Base-by-base conservation (phyloP, 176 grass and related monocot species). In the Avena atlantica region DNA sequence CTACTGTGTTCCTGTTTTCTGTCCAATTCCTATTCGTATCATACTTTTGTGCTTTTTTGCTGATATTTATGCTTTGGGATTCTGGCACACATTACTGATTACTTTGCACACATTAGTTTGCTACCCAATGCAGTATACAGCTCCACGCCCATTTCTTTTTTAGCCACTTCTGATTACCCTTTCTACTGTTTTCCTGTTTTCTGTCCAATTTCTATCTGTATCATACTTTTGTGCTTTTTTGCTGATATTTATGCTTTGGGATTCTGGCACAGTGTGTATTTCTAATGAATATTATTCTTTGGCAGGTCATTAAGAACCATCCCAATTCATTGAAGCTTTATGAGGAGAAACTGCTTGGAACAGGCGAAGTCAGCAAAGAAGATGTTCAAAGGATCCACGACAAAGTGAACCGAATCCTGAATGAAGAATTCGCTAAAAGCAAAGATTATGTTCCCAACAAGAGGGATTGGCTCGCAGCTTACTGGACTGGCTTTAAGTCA, bases 401-500 rank as follows among this genome's bases (percentile, higher is more conserved):
- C 44, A 98, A 98, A 74, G 91, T 98, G 25, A 95, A 89, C 84
- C 29, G 66, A 70, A 98, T 98, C 47, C 74, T 98, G 57, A 98
- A 98, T 79, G 92, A 95, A 78, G 96, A 98, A 42, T 98, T 98
- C 9, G 15, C 77, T 11, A 95, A 94, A 71, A 98, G 96, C 84
- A 98, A 98, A 88, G 91, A 98, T 59, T 98, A 98, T 68, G 80
- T 95, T 60, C 91, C 96, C 9, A 95, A 95, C 69, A 93, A 91
- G 63, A 91, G 96, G 78, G 96, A 98, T 74, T 98, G 96, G 96
- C 88, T 98, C 19, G 91, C 96, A 4, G 96, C 96, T 95, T 98
- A 98, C 77, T 98, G 96, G 96, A 81, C 91, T 64, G 96, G 96
- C 61, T 98, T 94, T 29, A 98, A 98, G 84, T 92, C 96, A 56